Conservation (phyloP, 2,329 filamentous ascomycete species). For the Pseudocercospora macadamiae region DNA sequence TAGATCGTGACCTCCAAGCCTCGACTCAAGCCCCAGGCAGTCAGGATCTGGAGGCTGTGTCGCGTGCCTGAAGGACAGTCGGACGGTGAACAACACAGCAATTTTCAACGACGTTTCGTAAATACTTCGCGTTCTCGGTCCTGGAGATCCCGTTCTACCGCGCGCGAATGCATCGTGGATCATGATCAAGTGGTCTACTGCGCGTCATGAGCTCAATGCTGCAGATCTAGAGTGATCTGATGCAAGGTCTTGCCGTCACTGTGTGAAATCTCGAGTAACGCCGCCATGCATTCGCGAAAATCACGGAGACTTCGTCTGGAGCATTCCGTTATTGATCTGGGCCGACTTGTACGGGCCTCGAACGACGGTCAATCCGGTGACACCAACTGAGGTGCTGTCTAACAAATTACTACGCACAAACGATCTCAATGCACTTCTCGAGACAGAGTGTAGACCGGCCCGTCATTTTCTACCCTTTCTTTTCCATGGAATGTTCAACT, state of each 20-base stretch:
- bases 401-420: too few relatives aligned
- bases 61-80: background rate
- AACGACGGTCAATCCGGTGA: too few relatives aligned
- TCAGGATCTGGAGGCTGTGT: background rate
- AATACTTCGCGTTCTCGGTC: background rate
- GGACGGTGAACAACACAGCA: background rate
- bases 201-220: background rate
- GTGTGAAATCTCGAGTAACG: too few relatives aligned
- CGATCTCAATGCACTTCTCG: too few relatives aligned
- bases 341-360: too few relatives aligned
- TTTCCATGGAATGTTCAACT: too few relatives aligned
- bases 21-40: background rate
- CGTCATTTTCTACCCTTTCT: too few relatives aligned
- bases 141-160: background rate
- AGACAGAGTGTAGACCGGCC: too few relatives aligned
- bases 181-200: conserved; percentile 2
- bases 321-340: too few relatives aligned
- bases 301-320: too few relatives aligned
- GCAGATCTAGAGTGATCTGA: background rate
- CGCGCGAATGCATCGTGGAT: background rate
- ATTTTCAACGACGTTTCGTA: background rate
- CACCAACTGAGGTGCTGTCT: too few relatives aligned
- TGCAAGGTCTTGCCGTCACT: background rate
- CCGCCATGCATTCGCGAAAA: too few relatives aligned
- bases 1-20: background rate